Conservation (phyloP, 306 rosid genomes). For the Cucurbita ficifolia region DNA sequence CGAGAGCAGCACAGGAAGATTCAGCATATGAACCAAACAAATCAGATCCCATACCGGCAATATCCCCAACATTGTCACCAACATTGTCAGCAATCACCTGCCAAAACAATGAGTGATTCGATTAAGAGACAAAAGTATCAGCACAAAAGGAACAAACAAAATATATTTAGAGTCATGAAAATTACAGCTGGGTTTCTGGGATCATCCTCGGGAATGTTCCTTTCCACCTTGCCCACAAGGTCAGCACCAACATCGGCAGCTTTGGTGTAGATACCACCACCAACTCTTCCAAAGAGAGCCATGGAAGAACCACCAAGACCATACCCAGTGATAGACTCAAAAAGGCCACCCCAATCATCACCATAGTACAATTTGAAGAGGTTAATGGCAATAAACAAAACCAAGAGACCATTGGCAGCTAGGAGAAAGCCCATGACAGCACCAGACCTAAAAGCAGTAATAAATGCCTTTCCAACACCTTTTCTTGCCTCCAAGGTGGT, state of each 20-base stretch:
- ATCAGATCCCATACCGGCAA: constrained; percentile 98
- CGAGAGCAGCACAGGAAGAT: constrained; percentile 97
- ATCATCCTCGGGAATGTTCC: constrained; percentile 92
- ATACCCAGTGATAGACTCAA: constrained; percentile 93
- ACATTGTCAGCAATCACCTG: constrained; percentile 98
- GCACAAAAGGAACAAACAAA: neutral
- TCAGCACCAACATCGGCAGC: constrained; percentile 99
- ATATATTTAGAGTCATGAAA: neutral
- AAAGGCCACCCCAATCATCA: constrained; percentile 91
- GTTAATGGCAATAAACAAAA: constrained; percentile 62
- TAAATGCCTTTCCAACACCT: constrained; percentile 94
- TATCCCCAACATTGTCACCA: constrained; percentile 96
- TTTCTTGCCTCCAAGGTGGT: constrained; percentile 86
- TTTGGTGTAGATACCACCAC: constrained; percentile 93
- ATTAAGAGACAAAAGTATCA: neutral
- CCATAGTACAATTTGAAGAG: constrained; percentile 83
- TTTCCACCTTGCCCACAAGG: constrained; percentile 89
- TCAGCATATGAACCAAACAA: constrained; percentile 96
- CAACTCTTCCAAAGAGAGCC: constrained; percentile 99
- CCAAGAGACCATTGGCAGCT: constrained; percentile 89
- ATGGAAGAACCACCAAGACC: constrained; percentile 98
- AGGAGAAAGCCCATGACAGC: constrained; percentile 97
- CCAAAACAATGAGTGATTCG: neutral
- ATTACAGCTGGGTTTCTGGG: constrained; percentile 98
- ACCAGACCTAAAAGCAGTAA: constrained; percentile 81